Evolutionary conservation across 108 stramenopile genomes (phyloP), one percentile per base, ranked within the genome.

Genomic region (Chaetoceros muelleri): DNA sequence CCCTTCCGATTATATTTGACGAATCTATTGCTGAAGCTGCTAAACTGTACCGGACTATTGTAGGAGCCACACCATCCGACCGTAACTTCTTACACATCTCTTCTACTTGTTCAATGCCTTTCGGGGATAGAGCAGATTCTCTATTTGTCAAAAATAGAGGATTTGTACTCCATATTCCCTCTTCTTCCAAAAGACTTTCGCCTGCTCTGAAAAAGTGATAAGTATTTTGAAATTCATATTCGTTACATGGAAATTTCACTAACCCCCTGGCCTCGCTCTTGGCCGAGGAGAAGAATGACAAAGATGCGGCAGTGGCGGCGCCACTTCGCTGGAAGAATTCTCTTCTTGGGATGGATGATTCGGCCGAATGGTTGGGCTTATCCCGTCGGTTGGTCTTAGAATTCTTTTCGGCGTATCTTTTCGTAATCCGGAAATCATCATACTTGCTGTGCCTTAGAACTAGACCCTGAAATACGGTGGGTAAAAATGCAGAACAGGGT

Each of bases 121-220:
- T 27, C 17, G 67, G 67, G 7, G 71, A 69, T 7, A 89, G 46
- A 0, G 83, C 87, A 30, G 78, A 74, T 34, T 90, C 87, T 28
- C 87, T 69, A 48, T 90, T 90, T 1, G 87, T 89, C 23, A 81
- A 46, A 53, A 82, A 82, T 17, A 90, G 53, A 2, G 87, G 82
- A 67, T 90, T 90, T 49, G 87, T 90, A 16, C 69, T 66, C 70
- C 71, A 80, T 2, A 90, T 71, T 44, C 81, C 76, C 18, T 85
- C 75, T 31, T 71, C 67, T 67, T 90, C 87, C 52, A 90, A 58
- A 16, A 85, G 52, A 28, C 66, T 70, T 25, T 64, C 48, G 0
- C 87, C 87, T 1, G 77, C 68, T 28, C 84, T 40, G 57, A 89
- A 57, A 29, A 85, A 72, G 66, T 81, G 78, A 67, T 89, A 89